A percentile compares a stretch with the other conserved stretches of the same genome.
Evolutionary conservation across 192 early-diverging fungal species (phyloP).

Genomic region (Entomortierella lignicola): DNA sequence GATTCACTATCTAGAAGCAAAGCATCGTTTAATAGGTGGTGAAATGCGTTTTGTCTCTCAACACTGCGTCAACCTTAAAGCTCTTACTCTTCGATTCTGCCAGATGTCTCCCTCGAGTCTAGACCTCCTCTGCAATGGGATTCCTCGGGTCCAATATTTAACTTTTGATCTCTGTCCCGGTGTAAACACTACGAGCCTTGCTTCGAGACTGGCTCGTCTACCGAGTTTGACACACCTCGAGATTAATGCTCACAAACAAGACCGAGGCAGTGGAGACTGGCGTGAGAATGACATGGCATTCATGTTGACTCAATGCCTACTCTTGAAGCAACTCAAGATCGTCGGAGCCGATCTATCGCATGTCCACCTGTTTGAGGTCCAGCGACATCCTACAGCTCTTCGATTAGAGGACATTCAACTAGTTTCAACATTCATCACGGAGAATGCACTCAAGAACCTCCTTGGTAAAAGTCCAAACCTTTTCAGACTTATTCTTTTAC

Average conservation of each 20-base stretch:
- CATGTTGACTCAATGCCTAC: slow-evolving; percentile 17
- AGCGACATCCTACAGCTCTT: background rate
- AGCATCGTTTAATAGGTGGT: slow-evolving; percentile 23
- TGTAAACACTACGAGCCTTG: slow-evolving; percentile 36
- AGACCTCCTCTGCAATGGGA: slow-evolving; percentile 36
- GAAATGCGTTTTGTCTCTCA: slow-evolving; percentile 49
- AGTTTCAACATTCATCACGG: slow-evolving; percentile 35
- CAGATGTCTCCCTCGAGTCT: slow-evolving; percentile 24
- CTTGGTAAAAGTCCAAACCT: slow-evolving; percentile 22
- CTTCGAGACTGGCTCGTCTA: slow-evolving; percentile 10
- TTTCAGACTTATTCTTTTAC: slow-evolving; percentile 10
- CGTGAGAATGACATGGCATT: slow-evolving; percentile 33
- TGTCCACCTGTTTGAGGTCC: slow-evolving; percentile 21
- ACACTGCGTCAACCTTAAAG: slow-evolving; percentile 26
- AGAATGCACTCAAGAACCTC: slow-evolving; percentile 21
- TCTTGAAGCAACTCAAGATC: slow-evolving; percentile 20
- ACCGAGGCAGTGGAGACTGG: slow-evolving; percentile 46
- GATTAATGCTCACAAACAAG: slow-evolving; percentile 27
- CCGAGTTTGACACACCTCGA: slow-evolving; percentile 15
- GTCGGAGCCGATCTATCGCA: slow-evolving; percentile 39
- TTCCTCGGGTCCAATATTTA: slow-evolving; percentile 13
- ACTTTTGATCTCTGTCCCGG: slow-evolving; percentile 30
- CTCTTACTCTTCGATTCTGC: slow-evolving; percentile 13
- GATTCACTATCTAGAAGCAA: slow-evolving; percentile 30
- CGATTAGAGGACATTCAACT: slow-evolving; percentile 5